phyloP scores from a whole-genome alignment of 495 filamentous ascomycete genomes.

The Staphylotrichum tortipilum region DNA sequence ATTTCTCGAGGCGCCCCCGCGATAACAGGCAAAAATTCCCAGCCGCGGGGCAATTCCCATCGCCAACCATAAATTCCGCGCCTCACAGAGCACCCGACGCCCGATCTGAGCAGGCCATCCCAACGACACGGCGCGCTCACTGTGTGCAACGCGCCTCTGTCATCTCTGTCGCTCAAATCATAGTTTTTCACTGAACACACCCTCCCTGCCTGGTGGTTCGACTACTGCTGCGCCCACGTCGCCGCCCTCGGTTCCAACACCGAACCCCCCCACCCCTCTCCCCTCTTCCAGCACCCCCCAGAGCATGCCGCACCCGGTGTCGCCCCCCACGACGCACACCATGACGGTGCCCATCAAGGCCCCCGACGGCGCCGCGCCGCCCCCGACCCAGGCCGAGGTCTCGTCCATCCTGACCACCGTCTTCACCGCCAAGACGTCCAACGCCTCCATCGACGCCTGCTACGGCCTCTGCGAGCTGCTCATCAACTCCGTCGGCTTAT shows the following conservation, averaged over 20 bases:
- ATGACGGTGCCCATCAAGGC: slow-evolving; percentile 29
- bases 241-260: no score
- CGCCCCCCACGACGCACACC: slow-evolving; percentile 12
- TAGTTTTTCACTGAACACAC: no score
- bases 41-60: background rate
- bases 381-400: slow-evolving; percentile 66
- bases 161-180: no score
- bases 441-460: slow-evolving; percentile 75
- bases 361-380: slow-evolving; percentile 33
- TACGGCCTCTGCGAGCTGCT: slow-evolving; percentile 76
- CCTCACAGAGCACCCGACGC: background rate
- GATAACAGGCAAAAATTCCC: background rate
- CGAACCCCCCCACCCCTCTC: no score
- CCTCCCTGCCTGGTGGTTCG: no score
- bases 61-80: background rate
- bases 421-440: slow-evolving; percentile 73
- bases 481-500: slow-evolving; percentile 66
- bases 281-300: no score
- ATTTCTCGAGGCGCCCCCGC: background rate
- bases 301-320: slow-evolving; percentile 19
- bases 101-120: background rate
- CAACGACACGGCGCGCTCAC: no score
- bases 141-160: no score
- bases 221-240: no score
- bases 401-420: slow-evolving; percentile 61